Evolutionary conservation across 805 yeast genomes (phyloP), one percentile per base, ranked within the genome.

Genomic region (Candida sithepensis): DNA sequence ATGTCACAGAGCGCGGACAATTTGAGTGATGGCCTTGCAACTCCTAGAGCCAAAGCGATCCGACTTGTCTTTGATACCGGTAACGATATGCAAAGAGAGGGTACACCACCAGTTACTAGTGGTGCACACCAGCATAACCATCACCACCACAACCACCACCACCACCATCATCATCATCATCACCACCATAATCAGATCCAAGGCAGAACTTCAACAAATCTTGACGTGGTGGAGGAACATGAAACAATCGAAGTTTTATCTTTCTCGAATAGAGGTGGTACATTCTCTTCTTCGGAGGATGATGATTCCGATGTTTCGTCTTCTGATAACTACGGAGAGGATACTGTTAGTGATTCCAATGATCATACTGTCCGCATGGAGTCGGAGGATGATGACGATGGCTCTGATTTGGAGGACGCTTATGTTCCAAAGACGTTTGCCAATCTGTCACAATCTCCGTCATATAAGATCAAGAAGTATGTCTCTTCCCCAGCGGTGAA

Each of bases 1-100:
- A 57, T 47, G 51, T 61, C 47, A 52, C 49, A 44, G 53, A 59
- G 56, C 49, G 54, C 54, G 44, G 58, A 56, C 18, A 47, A 51
- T 23, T 44, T 56, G n/a, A 48, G 48, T 4, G 63, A 58, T 43
- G 59, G 56, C 12, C 51, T 59, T 32, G 46, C 59, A 14, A 67
- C 71, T 3, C 72, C 72, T 18, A 58, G 72, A 43, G 71, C 68
- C 13, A 71, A 67, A 43, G 69, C 69, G n/a, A 68, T 68, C 43
- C 57, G 59, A 44, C 48, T 67, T 43, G 71, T 68, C 28, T 68
- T 68, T 49, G 70, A 67, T 50, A 65, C 71, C 1, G 69, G 67
- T 22, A 64, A 59, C 22, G 60, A 53, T 28, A 57, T 65, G n/a
- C 67, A 64, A 47, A 48, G 67, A 30, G 56, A 42, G n/a, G 48